These are phyloP conservation scores for Yamadazyma atmosphaerica DNA, from an alignment of 1,139 yeast genomes.

Conservation along the genomic window DNA sequence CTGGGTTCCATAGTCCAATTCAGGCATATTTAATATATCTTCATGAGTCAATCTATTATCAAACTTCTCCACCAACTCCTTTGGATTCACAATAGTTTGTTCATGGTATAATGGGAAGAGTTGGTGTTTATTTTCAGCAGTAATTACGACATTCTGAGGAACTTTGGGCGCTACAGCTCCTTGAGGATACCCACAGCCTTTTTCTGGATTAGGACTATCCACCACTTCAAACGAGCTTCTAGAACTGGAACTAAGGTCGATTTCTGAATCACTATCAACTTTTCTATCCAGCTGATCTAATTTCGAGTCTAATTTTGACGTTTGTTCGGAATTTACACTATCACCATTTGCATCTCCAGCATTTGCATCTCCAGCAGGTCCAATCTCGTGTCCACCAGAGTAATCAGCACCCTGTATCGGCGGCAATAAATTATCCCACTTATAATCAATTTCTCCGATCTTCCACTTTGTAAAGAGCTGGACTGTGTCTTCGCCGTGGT, in stretches of 20 bases:
- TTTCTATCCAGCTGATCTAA: no score
- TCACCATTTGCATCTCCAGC: no score
- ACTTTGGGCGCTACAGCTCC: slow-evolving; percentile 47
- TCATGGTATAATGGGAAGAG: slow-evolving; percentile 36
- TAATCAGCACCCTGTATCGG: slow-evolving; percentile 85
- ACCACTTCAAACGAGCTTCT: slow-evolving; percentile 9
- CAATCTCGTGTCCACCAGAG: no score
- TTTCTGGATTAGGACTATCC: no score
- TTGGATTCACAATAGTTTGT: slow-evolving; percentile 54
- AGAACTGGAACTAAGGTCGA: slow-evolving; percentile 16
- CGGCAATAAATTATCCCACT: slow-evolving; percentile 77
- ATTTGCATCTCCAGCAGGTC: no score
- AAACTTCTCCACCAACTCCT: slow-evolving; percentile 51
- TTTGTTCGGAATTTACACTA: no score
- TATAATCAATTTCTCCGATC: slow-evolving; percentile 60
- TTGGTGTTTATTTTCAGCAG: slow-evolving; percentile 33
- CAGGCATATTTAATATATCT: slow-evolving; percentile 60
- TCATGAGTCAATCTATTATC: slow-evolving; percentile 55
- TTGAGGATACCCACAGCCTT: slow-evolving; percentile 19
- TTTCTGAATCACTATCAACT: slow-evolving; percentile 13
- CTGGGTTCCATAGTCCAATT: slow-evolving; percentile 70
- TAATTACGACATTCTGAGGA: slow-evolving; percentile 47
- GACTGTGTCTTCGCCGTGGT: slow-evolving; percentile 65
- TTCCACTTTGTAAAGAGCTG: slow-evolving; percentile 51
- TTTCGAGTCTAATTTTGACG: no score